A percentile compares a stretch with the other conserved stretches of the same genome.
Evolutionary conservation across 176 grass and related monocot species (phyloP).

Genomic region (Rhynchospora breviuscula): DNA sequence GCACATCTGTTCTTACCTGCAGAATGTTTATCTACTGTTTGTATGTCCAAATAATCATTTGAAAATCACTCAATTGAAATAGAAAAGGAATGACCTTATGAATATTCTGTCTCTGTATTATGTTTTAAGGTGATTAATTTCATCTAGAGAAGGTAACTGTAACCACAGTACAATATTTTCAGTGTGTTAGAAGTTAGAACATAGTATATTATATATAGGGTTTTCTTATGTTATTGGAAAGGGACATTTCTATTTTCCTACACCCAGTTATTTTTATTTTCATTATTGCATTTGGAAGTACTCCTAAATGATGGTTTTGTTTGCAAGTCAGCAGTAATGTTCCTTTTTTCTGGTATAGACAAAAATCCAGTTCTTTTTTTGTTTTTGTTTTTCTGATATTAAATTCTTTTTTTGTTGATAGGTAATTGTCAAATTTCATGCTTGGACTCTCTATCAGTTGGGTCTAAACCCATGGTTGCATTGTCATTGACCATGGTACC

Average conservation of each 20-base stretch:
- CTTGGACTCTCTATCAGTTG: slow-evolving; percentile 65
- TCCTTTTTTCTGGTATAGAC: not conserved
- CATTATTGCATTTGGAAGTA: not conserved
- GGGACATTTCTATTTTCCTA: not conserved
- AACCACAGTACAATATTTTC: not conserved
- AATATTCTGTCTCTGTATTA: not conserved
- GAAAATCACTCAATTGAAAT: not conserved
- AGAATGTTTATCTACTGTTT: not conserved
- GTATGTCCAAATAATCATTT: not conserved
- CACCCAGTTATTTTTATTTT: not conserved
- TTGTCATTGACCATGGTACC: slow-evolving; percentile 72
- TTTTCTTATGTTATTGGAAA: not conserved
- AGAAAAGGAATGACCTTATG: not conserved
- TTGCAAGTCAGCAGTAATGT: not conserved
- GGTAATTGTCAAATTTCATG: slow-evolving; percentile 65
- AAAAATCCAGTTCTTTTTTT: not conserved
- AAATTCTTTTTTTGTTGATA: slow-evolving; percentile 24
- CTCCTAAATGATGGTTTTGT: not conserved
- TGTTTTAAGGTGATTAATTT: not conserved
- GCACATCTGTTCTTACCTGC: not conserved
- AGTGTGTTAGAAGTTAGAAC: not conserved
- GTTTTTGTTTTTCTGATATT: not conserved
- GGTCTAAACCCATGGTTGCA: slow-evolving; percentile 91
- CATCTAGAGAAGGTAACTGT: not conserved
- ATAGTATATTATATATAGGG: not conserved